Base-by-base conservation (phyloP, 257 asterid genomes). In the Nicotiana obtusifolia region DNA sequence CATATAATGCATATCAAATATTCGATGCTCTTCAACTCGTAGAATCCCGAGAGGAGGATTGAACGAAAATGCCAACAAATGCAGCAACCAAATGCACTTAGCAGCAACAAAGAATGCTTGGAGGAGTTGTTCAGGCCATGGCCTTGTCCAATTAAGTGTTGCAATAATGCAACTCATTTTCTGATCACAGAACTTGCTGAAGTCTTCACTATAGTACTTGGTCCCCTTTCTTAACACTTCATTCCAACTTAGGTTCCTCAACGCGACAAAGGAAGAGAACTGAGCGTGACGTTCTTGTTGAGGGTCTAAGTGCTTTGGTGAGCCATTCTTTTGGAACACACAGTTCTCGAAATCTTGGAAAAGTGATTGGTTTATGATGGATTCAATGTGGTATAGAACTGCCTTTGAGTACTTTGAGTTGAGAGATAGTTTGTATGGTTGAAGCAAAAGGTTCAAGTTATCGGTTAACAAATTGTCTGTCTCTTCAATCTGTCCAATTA, bases 41-140 rank as follows among this genome's bases (percentile, higher is more conserved):
- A 95, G 56, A 35, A 95, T 91, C 15, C 86, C 78, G 78, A 94
- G 35, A 0, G 92, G 84, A 71, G 86, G 97, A 60, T 78, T 81
- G 78, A 95, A 95, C 47, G 99, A 95, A 69, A 91, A 94, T 0
- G 97, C 96, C 0, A 95, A 95, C 93, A 95, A 84, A 91, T 95
- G 99, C 33, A 95, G 88, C 91, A 95, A 81, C 99, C 99, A 95
- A 10, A 95, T 85, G 86, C 99, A 94, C 80, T 95, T 95, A 1
- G 97, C 99, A 3, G 98, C 87, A 5, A 91, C 95, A n/a, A 95
- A 95, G 80, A 95, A 95, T 0, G 95, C 95, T 67, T 94, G 97
- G 17, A 95, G 99, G 31, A 95, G 93, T 82, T 92, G 93, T 87
- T 95, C 99, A 1, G 97, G 91, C 99, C 99, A 95, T 26, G 97